Evolutionary conservation across 2,329 filamentous ascomycete genomes (phyloP), one percentile per base, ranked within the genome.

Genomic region (Aspergillus tamarii): DNA sequence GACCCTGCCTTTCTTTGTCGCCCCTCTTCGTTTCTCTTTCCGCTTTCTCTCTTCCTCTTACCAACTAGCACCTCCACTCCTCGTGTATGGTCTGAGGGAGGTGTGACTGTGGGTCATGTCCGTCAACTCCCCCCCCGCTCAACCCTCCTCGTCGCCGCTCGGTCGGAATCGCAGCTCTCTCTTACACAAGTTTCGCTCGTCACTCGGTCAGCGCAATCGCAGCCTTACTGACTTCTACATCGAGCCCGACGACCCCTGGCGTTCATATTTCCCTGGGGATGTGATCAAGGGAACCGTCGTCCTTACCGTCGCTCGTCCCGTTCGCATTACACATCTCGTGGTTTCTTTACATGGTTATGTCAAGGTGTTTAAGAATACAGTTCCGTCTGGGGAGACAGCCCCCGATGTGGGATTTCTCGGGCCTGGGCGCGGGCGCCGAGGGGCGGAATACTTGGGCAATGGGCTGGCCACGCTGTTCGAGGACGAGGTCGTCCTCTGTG

Each of bases 401-500:
- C 82, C 84, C 39, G 79, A 80, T 55, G 77, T 81, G 62, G 80
- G 82, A 4, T 83, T 82, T 43, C 74, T 87, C 52, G 85, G 84
- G 6, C 82, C 82, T 3, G 86, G 85, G 21, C 82, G 84, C 66
- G 85, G 85, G 48, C 85, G 80, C 64, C 78, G 80, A 67, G 79
- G 81, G 1, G 77, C 78, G 8, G 81, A 83, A 70, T 89, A 89
- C 71, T 83, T 87, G 77, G 87, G 87, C 56, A 88, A 89, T 79
- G 88, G 88, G 7, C 84, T 89, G 72, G 85, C 85, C 30, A 87
- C 86, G 11, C 77, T 90, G 50, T 89, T 89, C 71, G 87, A 89
- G 74, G 87, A 89, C 64, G 88, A 90, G 75, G 80, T 84, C 64
- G 84, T 89, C 32, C 80, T 89, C 10, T 89, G 88, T 71, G 87